phyloP scores from a whole-genome alignment of 345 rosid species.

The Corymbia maculata region DNA sequence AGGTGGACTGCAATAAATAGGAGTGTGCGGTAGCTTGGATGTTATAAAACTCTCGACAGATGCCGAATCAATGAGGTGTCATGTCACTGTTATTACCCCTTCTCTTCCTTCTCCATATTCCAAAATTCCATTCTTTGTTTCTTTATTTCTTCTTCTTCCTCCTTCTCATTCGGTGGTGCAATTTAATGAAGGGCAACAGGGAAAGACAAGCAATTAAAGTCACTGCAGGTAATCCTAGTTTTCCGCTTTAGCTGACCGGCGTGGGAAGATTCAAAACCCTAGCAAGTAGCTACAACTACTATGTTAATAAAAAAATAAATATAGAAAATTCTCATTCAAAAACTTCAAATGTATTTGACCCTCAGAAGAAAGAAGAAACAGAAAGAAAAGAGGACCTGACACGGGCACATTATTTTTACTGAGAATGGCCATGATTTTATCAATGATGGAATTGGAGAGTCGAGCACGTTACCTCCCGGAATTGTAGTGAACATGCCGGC shows the following conservation, averaged over 20 bases:
- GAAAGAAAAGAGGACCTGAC: neutral
- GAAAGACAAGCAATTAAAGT: neutral
- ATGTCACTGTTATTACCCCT: neutral
- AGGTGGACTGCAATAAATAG: neutral
- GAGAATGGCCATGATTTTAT: neutral
- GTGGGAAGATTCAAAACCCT: neutral
- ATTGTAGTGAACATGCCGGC: neutral
- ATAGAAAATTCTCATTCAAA: neutral
- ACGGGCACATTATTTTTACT: neutral
- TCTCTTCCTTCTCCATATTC: neutral
- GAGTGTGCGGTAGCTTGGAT: neutral
- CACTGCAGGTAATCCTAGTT: neutral
- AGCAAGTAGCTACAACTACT: neutral
- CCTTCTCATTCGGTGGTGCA: neutral
- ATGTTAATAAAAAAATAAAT: neutral
- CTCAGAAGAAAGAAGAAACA: neutral
- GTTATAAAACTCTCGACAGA: neutral
- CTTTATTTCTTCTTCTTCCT: neutral
- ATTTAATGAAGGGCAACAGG: neutral
- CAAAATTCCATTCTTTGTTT: neutral
- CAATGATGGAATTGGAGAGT: neutral
- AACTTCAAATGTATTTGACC: neutral
- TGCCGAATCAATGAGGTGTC: neutral
- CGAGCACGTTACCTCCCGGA: neutral
- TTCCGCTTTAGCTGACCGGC: constrained; percentile 1